Conservation (phyloP, 306 rosid species). For the Vicia villosa region DNA sequence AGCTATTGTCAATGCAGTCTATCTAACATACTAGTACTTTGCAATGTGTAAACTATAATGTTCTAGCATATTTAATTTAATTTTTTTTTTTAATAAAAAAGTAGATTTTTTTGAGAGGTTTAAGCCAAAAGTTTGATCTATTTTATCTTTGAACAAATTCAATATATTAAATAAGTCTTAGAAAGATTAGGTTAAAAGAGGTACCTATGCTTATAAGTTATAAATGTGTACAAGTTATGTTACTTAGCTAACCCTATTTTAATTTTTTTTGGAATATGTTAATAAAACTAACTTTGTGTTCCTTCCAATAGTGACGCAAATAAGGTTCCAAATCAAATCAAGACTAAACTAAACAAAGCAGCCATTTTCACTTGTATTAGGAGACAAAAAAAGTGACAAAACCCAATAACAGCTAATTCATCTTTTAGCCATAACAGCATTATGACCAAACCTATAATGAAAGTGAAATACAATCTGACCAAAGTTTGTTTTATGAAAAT, state of each 20-base stretch:
- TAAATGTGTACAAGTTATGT: too few species aligned
- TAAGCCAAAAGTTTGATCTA: too few species aligned
- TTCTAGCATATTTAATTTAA: too few species aligned
- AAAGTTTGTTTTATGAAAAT: constrained; percentile 30
- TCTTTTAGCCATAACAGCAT: constrained; percentile 33
- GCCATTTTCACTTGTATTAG: constrained; percentile 25
- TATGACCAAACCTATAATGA: constrained; percentile 50
- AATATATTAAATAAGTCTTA: too few species aligned
- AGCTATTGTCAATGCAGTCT: too few species aligned
- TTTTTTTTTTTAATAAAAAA: too few species aligned
- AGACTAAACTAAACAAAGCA: constrained; percentile 27
- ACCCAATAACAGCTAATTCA: constrained; percentile 39
- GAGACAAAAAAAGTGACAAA: constrained; percentile 29
- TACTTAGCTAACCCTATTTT: neutral
- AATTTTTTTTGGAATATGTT: neutral
- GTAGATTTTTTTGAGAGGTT: too few species aligned
- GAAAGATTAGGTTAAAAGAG: too few species aligned
- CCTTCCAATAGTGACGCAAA: neutral
- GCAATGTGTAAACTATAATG: too few species aligned
- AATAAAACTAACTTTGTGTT: neutral
- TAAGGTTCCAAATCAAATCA: constrained; percentile 17
- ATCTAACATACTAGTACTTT: too few species aligned
- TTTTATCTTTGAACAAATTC: too few species aligned
- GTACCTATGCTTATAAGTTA: too few species aligned
- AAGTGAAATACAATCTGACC: constrained; percentile 53